These are phyloP conservation scores for Phytophthora pinifolia DNA, from an alignment of 352 stramenopile genomes.

Conservation along the genomic window DNA sequence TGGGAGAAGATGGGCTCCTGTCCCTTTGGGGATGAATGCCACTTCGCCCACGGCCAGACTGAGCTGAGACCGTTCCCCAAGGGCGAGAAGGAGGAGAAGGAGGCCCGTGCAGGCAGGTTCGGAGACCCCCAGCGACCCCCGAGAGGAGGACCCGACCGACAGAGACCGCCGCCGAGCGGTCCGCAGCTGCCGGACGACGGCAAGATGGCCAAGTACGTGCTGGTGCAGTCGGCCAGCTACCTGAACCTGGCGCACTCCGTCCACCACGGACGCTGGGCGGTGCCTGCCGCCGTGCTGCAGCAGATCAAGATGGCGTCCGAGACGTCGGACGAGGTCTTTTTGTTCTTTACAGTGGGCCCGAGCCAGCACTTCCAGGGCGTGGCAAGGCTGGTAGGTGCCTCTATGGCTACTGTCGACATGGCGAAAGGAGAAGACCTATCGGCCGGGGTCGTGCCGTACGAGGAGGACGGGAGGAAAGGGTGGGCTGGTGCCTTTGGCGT, in stretches of 20 bases:
- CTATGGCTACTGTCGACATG: conserved; percentile 37
- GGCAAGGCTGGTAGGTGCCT: conserved; percentile 39
- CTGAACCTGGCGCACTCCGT: conserved; percentile 82
- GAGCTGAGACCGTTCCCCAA: conserved; percentile 91
- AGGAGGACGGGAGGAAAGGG: conserved; percentile 41
- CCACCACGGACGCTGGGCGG: conserved; percentile 70
- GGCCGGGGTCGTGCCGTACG: conserved; percentile 53
- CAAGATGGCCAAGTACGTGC: conserved; percentile 82
- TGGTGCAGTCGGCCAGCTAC: conserved; percentile 81
- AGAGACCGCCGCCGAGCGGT: conserved; percentile 7
- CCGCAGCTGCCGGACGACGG: conserved; percentile 64
- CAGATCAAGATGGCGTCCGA: conserved; percentile 70
- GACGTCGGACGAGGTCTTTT: conserved; percentile 79
- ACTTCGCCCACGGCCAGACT: conserved; percentile 96
- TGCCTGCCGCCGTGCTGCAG: conserved; percentile 50
- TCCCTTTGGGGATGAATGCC: conserved; percentile 96
- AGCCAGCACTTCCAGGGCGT: conserved; percentile 86
- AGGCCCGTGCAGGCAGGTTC: conserved; percentile 15
- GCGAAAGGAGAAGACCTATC: conserved; percentile 53
- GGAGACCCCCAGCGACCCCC: conserved; percentile 2
- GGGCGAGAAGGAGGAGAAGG: conserved; percentile 50
- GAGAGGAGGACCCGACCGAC: conserved; percentile 7
- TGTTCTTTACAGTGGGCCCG: conserved; percentile 69
- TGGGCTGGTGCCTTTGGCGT: conserved; percentile 72
- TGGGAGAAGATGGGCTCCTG: conserved; percentile 95